phyloP scores from a whole-genome alignment of 2,329 filamentous ascomycete genomes.

The Apiospora phragmitis region DNA sequence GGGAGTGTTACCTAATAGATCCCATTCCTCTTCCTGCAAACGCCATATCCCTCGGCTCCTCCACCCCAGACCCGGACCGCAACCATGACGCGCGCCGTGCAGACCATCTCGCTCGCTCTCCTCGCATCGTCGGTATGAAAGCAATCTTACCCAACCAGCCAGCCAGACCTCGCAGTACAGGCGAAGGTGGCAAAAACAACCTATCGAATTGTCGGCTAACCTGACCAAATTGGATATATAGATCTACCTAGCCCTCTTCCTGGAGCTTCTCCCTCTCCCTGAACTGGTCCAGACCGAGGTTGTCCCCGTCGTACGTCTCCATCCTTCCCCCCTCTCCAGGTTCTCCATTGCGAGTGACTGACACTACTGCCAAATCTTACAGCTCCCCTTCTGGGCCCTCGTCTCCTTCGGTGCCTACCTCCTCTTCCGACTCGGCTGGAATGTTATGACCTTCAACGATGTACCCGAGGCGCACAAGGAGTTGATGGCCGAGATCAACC shows the following conservation, averaged over 20 bases:
- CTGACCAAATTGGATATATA: slow-evolving; percentile 39
- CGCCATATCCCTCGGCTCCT: background rate
- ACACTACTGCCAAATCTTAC: slow-evolving; percentile 13
- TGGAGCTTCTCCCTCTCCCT: slow-evolving; percentile 81
- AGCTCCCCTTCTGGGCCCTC: slow-evolving; percentile 93
- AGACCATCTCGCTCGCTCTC: slow-evolving; percentile 85
- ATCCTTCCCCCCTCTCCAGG: background rate
- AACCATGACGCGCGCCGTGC: slow-evolving; percentile 89
- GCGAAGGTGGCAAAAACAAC: background rate
- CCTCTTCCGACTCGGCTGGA: slow-evolving; percentile 86
- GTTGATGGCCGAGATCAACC: slow-evolving; percentile 79
- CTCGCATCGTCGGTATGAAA: slow-evolving; percentile 79
- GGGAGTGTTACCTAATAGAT: background rate
- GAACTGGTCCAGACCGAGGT: slow-evolving; percentile 77
- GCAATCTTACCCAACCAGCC: background rate
- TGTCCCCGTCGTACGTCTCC: slow-evolving; percentile 72
- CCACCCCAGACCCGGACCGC: background rate
- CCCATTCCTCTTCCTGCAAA: background rate
- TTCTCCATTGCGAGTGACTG: background rate
- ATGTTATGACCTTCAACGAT: slow-evolving; percentile 95
- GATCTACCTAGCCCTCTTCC: slow-evolving; percentile 86
- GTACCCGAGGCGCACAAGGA: slow-evolving; percentile 88
- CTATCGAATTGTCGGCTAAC: slow-evolving; percentile 21
- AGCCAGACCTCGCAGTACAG: background rate
- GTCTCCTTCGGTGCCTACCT: slow-evolving; percentile 91